These are phyloP conservation scores for Xylaria arbuscula DNA, from an alignment of 2,329 filamentous ascomycete species.

Conservation along the genomic window DNA sequence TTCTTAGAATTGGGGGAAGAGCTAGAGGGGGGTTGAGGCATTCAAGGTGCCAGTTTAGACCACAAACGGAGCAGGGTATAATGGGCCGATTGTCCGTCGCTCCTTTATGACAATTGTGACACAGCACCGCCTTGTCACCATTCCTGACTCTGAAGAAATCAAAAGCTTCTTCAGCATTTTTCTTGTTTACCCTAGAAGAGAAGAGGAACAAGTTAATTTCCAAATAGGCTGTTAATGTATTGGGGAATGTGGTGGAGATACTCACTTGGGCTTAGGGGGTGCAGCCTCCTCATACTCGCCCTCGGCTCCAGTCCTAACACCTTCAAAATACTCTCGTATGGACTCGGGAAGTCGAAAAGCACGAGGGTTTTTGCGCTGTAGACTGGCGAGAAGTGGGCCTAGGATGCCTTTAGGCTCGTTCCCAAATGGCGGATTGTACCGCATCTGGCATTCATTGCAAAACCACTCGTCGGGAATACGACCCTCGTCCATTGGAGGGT, in stretches of 20 bases:
- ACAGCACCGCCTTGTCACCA: constrained; percentile 78
- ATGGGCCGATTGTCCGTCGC: constrained; percentile 75
- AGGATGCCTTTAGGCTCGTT: constrained; percentile 67
- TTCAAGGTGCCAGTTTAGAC: constrained; percentile 88
- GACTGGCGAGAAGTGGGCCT: constrained; percentile 68
- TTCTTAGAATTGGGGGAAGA: constrained; percentile 78
- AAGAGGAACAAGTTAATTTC: constrained; percentile 47
- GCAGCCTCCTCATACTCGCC: constrained; percentile 82
- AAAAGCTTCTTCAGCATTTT: constrained; percentile 69
- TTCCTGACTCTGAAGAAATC: constrained; percentile 78
- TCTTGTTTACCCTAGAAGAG: constrained; percentile 58
- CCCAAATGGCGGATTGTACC: constrained; percentile 58
- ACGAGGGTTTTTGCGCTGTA: constrained; percentile 76
- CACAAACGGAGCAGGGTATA: constrained; percentile 84
- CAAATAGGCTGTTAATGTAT: neutral
- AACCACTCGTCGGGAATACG: constrained; percentile 81
- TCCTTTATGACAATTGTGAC: constrained; percentile 77
- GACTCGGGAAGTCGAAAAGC: constrained; percentile 78
- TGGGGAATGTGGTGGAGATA: constrained; percentile 29
- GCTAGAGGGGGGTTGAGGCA: constrained; percentile 88
- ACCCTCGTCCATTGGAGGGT: constrained; percentile 77
- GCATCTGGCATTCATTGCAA: constrained; percentile 76
- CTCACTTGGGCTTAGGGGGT: constrained; percentile 68
- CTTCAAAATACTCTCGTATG: constrained; percentile 81
- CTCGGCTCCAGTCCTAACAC: constrained; percentile 78